Evolutionary conservation across 306 rosid genomes (phyloP), one percentile per base, ranked within the genome.

Genomic region (Phaseolus lunatus): DNA sequence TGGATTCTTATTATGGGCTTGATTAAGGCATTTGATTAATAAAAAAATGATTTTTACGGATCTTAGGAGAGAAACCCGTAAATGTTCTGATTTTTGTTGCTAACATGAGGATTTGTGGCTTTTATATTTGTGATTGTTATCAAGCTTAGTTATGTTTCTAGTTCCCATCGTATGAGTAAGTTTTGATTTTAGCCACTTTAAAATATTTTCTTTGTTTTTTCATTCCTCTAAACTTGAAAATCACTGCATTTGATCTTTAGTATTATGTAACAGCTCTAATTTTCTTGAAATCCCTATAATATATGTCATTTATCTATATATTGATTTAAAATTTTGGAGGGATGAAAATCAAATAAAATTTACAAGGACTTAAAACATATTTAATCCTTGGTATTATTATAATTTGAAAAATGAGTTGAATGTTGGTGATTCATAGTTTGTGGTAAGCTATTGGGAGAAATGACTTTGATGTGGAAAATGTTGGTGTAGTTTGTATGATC

Each of bases 401-500:
- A 29, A 20, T 13, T 37, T 44, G 75, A 10, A 66, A 15, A 48
- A 27, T 69, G 16, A 13, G 74, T 41, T 78, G 61, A 78, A 43
- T 12, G 48, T 43, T 43, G 48, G 3, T 43, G 48, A 11, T 43
- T 43, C 12, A 11, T 13, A 16, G 48, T 43, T 43, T 3, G 44
- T 68, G 72, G 75, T 31, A 15, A 52, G 62, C 66, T 15, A 23
- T 35, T 14, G 72, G 49, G 54, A 7, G 54, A 63, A 79, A 54
- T 67, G 75, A 64, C 3, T 57, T 59, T 62, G 64, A 27, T 64
- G 10, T 71, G 82, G 47, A 9, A 58, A 19, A 85, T 76, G 14
- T 54, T 85, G 47, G 13, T 77, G 54, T 66, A 86, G 99, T 77
- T 80, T 92, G 77, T 86, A 91, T 81, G 97, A 92, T 52, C 94